Conservation (phyloP, 495 filamentous ascomycete genomes). For the Barbatosphaeria neglecta region DNA sequence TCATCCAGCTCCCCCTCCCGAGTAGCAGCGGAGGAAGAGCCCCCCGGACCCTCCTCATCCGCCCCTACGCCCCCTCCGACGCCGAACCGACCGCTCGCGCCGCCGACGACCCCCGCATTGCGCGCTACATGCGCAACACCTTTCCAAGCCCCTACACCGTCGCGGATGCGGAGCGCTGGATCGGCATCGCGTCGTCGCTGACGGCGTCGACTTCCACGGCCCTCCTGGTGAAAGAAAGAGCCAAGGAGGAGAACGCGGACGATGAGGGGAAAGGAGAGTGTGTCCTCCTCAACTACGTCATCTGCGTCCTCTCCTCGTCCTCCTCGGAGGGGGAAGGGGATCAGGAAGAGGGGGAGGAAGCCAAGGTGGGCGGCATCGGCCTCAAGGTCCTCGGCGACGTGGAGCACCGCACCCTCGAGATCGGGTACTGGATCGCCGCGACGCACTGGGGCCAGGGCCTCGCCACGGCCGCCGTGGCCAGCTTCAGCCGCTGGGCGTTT, state of each 20-base stretch:
- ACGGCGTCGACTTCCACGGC: neutral
- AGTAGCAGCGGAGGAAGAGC: too few relatives aligned
- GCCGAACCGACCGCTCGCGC: constrained; percentile 8
- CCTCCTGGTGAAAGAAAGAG: neutral
- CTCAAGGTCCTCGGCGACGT: constrained; percentile 12
- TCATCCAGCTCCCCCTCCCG: too few relatives aligned
- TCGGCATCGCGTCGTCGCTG: constrained; percentile 2
- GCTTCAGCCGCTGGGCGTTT: constrained; percentile 23
- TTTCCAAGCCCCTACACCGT: constrained; percentile 28
- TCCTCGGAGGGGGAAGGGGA: neutral
- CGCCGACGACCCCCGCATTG: constrained; percentile 18
- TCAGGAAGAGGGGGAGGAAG: neutral
- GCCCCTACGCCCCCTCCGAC: constrained; percentile 17
- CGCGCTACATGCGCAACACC: constrained; percentile 18
- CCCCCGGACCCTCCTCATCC: constrained; percentile 15
- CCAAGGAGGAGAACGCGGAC: neutral
- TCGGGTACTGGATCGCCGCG: constrained; percentile 29
- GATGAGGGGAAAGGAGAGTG: too few relatives aligned
- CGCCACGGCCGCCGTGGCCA: constrained; percentile 13
- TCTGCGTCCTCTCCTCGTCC: constrained; percentile 9
- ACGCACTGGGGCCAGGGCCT: constrained; percentile 26
- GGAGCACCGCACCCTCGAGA: constrained; percentile 19
- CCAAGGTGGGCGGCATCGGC: constrained; percentile 20
- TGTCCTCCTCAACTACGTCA: constrained; percentile 14
- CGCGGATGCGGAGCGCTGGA: constrained; percentile 15